Evolutionary conservation across 768 basidiomycete genomes (phyloP), one percentile per base, ranked within the genome.

Genomic region (Rhizopogon vesiculosus): DNA sequence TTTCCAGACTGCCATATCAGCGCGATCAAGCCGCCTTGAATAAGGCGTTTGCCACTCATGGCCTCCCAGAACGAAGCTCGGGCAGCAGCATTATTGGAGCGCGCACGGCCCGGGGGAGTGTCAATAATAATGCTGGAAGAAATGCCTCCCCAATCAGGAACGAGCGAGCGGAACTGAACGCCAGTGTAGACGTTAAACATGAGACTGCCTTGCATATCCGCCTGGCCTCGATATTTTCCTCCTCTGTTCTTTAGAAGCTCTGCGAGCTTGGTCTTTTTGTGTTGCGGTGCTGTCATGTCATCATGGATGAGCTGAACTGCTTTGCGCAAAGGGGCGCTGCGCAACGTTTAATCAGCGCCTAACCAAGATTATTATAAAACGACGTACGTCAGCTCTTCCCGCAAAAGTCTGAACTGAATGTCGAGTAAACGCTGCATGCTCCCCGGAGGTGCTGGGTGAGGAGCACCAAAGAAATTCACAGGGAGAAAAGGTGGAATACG

Each of bases 401-500:
- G 74, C 38, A 91, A 70, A 0, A 91, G 75, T 35, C 89, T 81
- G 66, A 87, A 91, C 59, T 91, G 87, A 3, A 86, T 79, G 55
- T 92, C 90, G 10, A 90, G 69, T 19, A 85, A 71, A 7, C 83
- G 74, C 54, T 86, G 77, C 80, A 91, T 88, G 22, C 81, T 82
- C 15, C 76, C 76, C 3, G 68, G 58, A 0, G 80, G 80, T 12
- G 78, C 75, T 53, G 78, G 86, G 61, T 89, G 87, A 0, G 86
- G 87, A 0, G 85, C 87, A 2, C 71, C 75, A 18, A 72, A 76
- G 1, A 85, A 64, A 60, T 80, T 85, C 0, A 77, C 81, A 0
- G 90, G 90, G 0, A 91, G 68, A 62, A 80, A 89, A 0, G 87
- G 82, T 3, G 71, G 63, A 10, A 70, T 22, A 0, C 64, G 68